These are phyloP conservation scores for Seminavis robusta DNA, from an alignment of 108 stramenopile genomes.

Conservation along the genomic window DNA sequence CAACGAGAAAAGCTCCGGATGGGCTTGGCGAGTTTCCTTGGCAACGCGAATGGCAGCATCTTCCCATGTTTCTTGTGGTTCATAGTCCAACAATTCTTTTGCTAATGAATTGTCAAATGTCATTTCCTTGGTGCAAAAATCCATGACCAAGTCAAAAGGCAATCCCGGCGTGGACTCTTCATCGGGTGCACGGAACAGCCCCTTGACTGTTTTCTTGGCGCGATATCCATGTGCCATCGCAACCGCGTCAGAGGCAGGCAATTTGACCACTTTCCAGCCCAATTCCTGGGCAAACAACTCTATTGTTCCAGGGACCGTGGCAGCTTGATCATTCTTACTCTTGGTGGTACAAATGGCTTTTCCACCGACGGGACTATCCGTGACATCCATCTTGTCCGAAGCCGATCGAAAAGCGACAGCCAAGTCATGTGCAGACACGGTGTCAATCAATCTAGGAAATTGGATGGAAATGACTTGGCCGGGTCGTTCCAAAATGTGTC, in stretches of 20 bases:
- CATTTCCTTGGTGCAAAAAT: neutral
- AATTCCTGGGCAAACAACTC: neutral
- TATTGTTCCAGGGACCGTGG: neutral
- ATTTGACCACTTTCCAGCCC: neutral
- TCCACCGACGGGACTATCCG: too few relatives aligned
- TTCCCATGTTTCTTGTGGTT: conserved; percentile 6
- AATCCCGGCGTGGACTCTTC: conserved; percentile 4
- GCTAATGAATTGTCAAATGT: conserved; percentile 11
- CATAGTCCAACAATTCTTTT: neutral
- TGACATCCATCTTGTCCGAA: too few relatives aligned
- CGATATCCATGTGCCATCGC: too few relatives aligned
- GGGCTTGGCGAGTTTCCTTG: too few relatives aligned
- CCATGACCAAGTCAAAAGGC: neutral
- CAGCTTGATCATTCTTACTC: neutral
- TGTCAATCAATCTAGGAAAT: too few relatives aligned
- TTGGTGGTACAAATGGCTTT: conserved; percentile 6
- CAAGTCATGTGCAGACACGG: too few relatives aligned
- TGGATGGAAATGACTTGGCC: too few relatives aligned
- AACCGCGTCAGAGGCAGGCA: neutral
- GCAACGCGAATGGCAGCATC: conserved; percentile 2
- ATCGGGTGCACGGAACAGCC: too few relatives aligned
- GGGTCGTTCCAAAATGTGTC: neutral
- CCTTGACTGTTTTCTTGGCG: too few relatives aligned
- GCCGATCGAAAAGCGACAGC: too few relatives aligned
- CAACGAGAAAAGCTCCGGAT: too few relatives aligned